Conservation (phyloP, 305 asterid species). For the Solanum chacoense region DNA sequence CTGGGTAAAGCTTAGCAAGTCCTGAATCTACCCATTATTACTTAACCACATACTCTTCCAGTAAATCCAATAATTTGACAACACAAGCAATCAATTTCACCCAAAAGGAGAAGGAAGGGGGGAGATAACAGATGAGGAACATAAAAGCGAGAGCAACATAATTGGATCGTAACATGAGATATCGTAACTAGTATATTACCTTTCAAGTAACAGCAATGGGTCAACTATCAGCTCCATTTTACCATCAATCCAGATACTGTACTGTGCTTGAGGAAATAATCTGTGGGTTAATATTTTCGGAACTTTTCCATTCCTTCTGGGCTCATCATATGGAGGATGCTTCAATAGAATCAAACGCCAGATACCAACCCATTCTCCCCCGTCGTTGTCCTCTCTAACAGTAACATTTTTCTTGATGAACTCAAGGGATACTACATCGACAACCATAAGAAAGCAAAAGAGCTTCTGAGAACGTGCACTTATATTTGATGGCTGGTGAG, state of each 20-base stretch:
- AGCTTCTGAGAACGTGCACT: constrained; percentile 59
- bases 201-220: constrained; percentile 85
- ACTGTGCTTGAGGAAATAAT: constrained; percentile 79
- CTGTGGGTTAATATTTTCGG: constrained; percentile 93
- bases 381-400: constrained; percentile 53
- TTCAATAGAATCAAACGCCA: constrained; percentile 85
- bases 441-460: constrained; percentile 91
- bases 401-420: constrained; percentile 58
- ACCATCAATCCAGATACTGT: constrained; percentile 99
- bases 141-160: neutral
- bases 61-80: neutral
- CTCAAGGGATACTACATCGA: constrained; percentile 74
- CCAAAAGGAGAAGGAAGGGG: neutral
- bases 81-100: neutral
- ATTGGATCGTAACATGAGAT: neutral
- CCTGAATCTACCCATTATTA: neutral
- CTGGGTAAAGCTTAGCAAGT: neutral
- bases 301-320: constrained; percentile 96
- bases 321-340: constrained; percentile 92
- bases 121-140: neutral
- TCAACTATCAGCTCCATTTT: constrained; percentile 98
- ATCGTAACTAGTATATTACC: constrained; percentile 27
- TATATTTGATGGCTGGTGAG: constrained; percentile 83
- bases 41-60: neutral
- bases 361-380: constrained; percentile 85